Evolutionary conservation across 2,329 filamentous ascomycete genomes (phyloP), one percentile per base, ranked within the genome.

Genomic region (Alternaria alternata): DNA sequence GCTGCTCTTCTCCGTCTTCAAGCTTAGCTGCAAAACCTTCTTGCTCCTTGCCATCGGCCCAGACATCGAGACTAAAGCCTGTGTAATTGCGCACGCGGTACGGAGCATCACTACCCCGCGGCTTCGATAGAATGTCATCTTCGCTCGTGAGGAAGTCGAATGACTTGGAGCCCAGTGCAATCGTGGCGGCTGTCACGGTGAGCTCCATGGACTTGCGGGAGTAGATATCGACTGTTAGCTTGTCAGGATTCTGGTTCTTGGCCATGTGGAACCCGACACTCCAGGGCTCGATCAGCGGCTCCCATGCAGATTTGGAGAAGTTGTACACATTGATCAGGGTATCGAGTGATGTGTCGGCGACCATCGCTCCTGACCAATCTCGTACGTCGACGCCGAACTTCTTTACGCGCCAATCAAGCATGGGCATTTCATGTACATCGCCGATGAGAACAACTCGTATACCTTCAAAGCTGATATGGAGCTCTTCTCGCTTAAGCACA

Each of bases 241-340:
- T 84, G 38, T 94, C 91, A 0, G 90, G 91, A 42, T 87, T 86
- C 26, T 88, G 85, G 59, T 95, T 89, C 69, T 90, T 94, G 1
- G 91, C 89, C 76, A 98, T 88, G 64, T 96, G 92, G 67, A 99
- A 88, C 2, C 93, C 93, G n/a, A 98, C 84, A 67, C 94, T 89
- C 95, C 95, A 99, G 7, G 96, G 96, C 76, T 99, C 95, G 26
- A 99, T 88, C 34, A 99, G 81, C 3, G 95, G 95, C 77, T 99
- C 95, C 95, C 95, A 99, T 4, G 93, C 93, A 0, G 95, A 99
- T 78, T 99, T 99, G 14, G 95, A 95, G 80, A 99, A 99, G 79
- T 99, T 99, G 84, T 97, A 99, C 26, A 99, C 90, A 72, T 98
- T 99, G 70, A 96, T 87, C 78, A 97, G 97, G 65, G 94, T 93